phyloP scores from a whole-genome alignment of 192 early-diverging fungal genomes.

The Rhizophagus clarus region DNA sequence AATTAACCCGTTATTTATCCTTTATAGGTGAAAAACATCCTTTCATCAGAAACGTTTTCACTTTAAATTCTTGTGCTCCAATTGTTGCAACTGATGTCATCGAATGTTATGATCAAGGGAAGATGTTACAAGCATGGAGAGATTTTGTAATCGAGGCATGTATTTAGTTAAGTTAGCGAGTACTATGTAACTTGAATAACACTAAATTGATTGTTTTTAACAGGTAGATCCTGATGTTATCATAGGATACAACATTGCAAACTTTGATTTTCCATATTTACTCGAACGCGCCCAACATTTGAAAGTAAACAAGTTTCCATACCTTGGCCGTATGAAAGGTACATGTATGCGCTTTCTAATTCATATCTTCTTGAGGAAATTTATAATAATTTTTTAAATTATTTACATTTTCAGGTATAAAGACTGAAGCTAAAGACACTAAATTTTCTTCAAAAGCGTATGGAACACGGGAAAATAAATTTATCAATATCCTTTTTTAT shows the following conservation, averaged over 20 bases:
- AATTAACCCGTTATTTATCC: neutral
- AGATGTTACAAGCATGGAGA: constrained; percentile 81
- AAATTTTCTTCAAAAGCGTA: constrained; percentile 92
- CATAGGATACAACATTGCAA: constrained; percentile 95
- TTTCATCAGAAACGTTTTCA: constrained; percentile 94
- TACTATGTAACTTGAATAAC: neutral
- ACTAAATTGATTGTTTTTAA: constrained; percentile 9
- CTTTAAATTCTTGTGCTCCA: constrained; percentile 86
- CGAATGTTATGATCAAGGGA: constrained; percentile 76
- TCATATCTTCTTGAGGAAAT: no score
- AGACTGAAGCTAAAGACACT: constrained; percentile 76
- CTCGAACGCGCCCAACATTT: constrained; percentile 86
- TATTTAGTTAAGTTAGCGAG: neutral
- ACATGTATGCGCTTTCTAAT: constrained; percentile 13
- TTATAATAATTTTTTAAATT: neutral
- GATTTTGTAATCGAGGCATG: constrained; percentile 76
- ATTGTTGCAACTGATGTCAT: constrained; percentile 90
- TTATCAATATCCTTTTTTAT: constrained; percentile 58
- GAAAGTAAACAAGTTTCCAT: constrained; percentile 76
- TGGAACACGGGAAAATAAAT: constrained; percentile 90
- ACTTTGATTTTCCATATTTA: constrained; percentile 97
- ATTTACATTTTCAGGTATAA: constrained; percentile 36
- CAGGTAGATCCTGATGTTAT: constrained; percentile 89
- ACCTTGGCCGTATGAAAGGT: constrained; percentile 74
- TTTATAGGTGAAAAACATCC: constrained; percentile 75